Conservation (phyloP, 345 rosid genomes). For the Populus ilicifolia region DNA sequence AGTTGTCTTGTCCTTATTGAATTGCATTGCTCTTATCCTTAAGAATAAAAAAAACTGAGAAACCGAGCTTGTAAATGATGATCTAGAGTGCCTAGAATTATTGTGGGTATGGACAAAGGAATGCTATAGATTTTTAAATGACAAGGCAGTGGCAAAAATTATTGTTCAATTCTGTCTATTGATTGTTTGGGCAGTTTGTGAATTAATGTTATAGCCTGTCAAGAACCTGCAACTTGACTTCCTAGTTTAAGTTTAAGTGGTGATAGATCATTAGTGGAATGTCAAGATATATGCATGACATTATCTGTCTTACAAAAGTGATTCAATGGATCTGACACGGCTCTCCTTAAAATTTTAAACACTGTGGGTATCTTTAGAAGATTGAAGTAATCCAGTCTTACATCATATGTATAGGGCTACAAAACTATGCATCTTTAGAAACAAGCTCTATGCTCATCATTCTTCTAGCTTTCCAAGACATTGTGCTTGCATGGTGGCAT, state of each 20-base stretch:
- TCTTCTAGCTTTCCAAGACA: not conserved
- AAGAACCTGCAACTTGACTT: not conserved
- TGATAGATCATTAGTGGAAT: not conserved
- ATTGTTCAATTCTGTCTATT: not conserved
- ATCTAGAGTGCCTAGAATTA: not conserved
- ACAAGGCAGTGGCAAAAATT: not conserved
- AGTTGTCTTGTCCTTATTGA: not conserved
- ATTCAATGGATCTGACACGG: not conserved
- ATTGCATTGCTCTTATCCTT: not conserved
- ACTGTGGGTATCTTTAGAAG: not conserved
- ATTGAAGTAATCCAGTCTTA: not conserved
- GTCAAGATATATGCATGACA: not conserved
- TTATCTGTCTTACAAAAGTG: not conserved
- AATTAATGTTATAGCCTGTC: not conserved
- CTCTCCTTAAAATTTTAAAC: not conserved
- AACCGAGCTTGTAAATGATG: not conserved
- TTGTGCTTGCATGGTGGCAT: not conserved
- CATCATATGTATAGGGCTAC: slow-evolving; percentile 2
- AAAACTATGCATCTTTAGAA: not conserved
- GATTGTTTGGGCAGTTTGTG: not conserved
- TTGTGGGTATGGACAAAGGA: not conserved
- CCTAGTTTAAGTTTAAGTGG: too few species aligned
- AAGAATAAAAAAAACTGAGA: not conserved
- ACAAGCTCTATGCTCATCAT: not conserved
- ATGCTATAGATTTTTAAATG: not conserved